Evolutionary conservation across 306 rosid species (phyloP), one percentile per base, ranked within the genome.

Genomic region (Herpetospermum pedunculosum): DNA sequence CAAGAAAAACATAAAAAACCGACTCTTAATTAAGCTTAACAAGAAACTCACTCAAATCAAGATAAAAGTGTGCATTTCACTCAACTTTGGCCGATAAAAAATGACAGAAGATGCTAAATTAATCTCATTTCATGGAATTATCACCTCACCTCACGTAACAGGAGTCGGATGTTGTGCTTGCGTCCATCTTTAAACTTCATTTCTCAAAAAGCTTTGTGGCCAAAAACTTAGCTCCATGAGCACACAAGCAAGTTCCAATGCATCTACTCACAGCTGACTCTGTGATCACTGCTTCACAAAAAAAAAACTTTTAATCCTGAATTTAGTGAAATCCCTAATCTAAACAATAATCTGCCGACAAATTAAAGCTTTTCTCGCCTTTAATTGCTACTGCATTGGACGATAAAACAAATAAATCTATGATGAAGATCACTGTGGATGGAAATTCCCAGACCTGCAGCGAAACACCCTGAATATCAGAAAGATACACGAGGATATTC

Each of bases 371-470:
- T 46, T 25, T 75, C 88, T 80, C 15, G 88, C 96, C 97, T 86
- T 88, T 87, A 69, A 94, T 78, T 81, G 97, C 92, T 74, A 88
- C 90, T 29, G 83, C 82, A 84, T 88, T 89, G 75, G 96, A 85
- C 59, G 99, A 91, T 77, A 89, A 82, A 79, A 91, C 89, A 84
- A 89, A 91, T 60, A 88, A 72, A 75, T 94, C 97, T 76, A 82
- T 82, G 67, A 94, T 88, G 85, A 84, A 82, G 79, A 86, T 84
- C 85, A 85, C 87, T 21, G 91, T 83, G 59, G 99, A 84, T 43
- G 92, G 96, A 78, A 86, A 94, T 78, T 91, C 96, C 99, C 99
- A 91, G 21, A 89, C 91, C 99, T 94, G 81, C 75, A 80, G 69
- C 69, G 82, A 37, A 44, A 44, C 71, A 49, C 14, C 47, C 54